A percentile compares a stretch with the other conserved stretches of the same genome.
Conservation (phyloP, 2,329 filamentous ascomycete species). For the Claviceps sp. region DNA sequence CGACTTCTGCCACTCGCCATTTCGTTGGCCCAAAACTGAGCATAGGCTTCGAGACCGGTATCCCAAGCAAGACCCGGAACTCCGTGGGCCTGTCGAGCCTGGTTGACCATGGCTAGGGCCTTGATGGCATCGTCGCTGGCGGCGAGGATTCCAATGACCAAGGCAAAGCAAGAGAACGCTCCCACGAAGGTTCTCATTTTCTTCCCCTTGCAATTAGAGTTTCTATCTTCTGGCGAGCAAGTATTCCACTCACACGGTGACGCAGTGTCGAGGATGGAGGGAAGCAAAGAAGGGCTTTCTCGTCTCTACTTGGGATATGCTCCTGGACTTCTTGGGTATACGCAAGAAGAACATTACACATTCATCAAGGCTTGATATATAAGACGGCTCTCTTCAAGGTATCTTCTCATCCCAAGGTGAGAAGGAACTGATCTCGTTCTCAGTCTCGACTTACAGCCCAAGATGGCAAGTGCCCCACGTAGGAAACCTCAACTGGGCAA, state of each 20-base stretch:
- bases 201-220: neutral
- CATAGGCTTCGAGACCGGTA: slow-evolving; percentile 17
- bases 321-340: too few relatives aligned
- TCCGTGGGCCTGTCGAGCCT: slow-evolving; percentile 16
- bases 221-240: neutral
- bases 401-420: neutral
- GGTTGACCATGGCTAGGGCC: slow-evolving; percentile 18
- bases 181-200: slow-evolving; percentile 4
- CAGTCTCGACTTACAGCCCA: neutral
- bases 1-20: slow-evolving; percentile 17
- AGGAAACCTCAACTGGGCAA: neutral
- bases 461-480: neutral
- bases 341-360: neutral
- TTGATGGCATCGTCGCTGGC: slow-evolving; percentile 13
- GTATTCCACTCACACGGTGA: neutral
- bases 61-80: slow-evolving; percentile 18
- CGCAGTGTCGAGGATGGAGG: neutral
- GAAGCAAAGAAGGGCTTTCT: neutral
- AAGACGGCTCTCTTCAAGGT: neutral
- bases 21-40: slow-evolving; percentile 21
- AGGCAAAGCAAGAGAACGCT: slow-evolving; percentile 5
- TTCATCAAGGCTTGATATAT: neutral
- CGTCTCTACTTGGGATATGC: neutral
- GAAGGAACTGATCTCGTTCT: slow-evolving; percentile 1
- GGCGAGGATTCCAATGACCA: slow-evolving; percentile 1